Evolutionary conservation across 2,329 filamentous ascomycete species (phyloP), one percentile per base, ranked within the genome.

Genomic region (Xylariaceae sp.): DNA sequence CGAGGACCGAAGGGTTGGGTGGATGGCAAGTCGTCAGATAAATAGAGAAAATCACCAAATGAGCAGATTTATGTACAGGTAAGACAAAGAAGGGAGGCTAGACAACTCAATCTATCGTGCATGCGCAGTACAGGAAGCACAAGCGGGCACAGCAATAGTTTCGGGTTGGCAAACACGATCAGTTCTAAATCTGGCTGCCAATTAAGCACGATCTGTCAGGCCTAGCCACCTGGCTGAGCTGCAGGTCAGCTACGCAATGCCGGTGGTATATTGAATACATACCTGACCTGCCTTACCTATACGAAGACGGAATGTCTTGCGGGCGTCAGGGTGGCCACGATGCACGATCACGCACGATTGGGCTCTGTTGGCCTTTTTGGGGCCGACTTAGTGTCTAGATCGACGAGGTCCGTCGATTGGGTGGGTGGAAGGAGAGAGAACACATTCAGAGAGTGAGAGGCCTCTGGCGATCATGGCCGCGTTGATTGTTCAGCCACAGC

Each of bases 401-500:
- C 37, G n/a, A 56, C 58, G 59, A 51, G 59, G 59, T n/a, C 49
- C 23, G 23, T 30, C 23, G 11, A 15, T 44, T 55, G 58, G 6
- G 52, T 64, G 60, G 62, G 62, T 34, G 17, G 51, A 44, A 23
- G 39, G 37, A 35, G 8, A 34, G 50, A 52, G 55, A 42, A 42
- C 23, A 52, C 35, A 35, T 55, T 5, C 23, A 30, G 23, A 30
- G 50, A 52, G 55, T 53, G 59, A 53, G 57, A 57, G 57, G 48
- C 57, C 57, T 48, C 34, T 42, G 8, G 8, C 35, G 37, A 42
- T 42, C 37, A 42, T 42, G 8, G 45, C 48, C 51, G 35, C 53
- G 42, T 34, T 56, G 62, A 58, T 59, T 51, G 53, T 51, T 47
- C 62, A 62, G 62, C 62, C 59, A 63, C 62, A 62, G 39, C n/a